These are phyloP conservation scores for Plasmodium reichenowi DNA, from an alignment of 169 alveolate species.

Conservation along the genomic window DNA sequence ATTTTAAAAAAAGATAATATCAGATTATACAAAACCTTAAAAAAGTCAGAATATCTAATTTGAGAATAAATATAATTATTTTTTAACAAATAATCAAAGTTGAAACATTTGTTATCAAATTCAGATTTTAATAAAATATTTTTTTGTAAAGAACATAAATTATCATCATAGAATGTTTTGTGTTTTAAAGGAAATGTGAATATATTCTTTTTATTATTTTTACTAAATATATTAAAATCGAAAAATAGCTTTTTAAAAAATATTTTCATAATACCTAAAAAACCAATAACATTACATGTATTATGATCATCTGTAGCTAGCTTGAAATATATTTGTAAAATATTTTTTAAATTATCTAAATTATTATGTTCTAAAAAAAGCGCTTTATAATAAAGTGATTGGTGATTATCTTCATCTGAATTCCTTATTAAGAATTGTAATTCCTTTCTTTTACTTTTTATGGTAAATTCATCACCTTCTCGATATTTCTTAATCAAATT, in stretches of 20 bases:
- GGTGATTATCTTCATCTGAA: constrained; percentile 56
- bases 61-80: constrained; percentile 41
- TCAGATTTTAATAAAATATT: constrained; percentile 31
- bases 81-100: constrained; percentile 33
- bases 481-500: constrained; percentile 50
- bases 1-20: constrained; percentile 36
- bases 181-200: neutral
- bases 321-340: constrained; percentile 58
- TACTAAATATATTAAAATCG: constrained; percentile 17
- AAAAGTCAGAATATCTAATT: constrained; percentile 34
- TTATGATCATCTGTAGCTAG: constrained; percentile 62
- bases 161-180: constrained; percentile 2
- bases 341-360: constrained; percentile 36
- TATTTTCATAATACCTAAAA: constrained; percentile 56
- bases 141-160: constrained; percentile 20
- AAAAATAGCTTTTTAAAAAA: constrained; percentile 55
- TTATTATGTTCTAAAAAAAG: constrained; percentile 54
- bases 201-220: neutral
- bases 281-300: constrained; percentile 69
- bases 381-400: constrained; percentile 47
- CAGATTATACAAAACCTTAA: constrained; percentile 33
- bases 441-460: constrained; percentile 71
- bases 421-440: constrained; percentile 31
- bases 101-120: constrained; percentile 44
- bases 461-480: constrained; percentile 69